Percentiles rank a stretch among this genome's conserved stretches.
phyloP scores from a whole-genome alignment of 257 asterid genomes.

The Asclepias syriaca region DNA sequence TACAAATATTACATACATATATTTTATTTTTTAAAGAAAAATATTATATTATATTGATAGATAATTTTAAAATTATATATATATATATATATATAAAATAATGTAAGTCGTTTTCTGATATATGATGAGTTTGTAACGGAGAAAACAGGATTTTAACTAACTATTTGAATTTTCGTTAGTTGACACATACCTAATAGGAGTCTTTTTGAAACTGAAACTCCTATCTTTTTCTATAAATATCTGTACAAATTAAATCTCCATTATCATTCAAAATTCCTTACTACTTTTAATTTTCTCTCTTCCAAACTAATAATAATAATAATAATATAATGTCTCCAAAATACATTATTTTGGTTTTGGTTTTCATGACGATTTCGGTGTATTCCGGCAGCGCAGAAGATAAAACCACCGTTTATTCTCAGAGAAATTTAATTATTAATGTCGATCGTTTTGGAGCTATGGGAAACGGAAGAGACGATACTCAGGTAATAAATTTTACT shows the following conservation, averaged over 20 bases:
- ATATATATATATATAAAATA: no score
- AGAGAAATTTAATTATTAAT: conserved; percentile 16
- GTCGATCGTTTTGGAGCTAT: conserved; percentile 72
- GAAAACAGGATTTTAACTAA: conserved; percentile 1
- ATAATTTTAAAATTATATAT: no score
- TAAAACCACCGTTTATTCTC: not conserved
- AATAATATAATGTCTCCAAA: conserved; percentile 25
- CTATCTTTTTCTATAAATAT: not conserved
- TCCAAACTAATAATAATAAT: not conserved
- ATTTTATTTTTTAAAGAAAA: no score
- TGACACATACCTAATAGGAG: conserved; percentile 19
- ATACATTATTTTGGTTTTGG: conserved; percentile 11
- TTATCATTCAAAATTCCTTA: not conserved
- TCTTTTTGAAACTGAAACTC: not conserved
- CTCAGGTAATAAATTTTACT: conserved; percentile 31
- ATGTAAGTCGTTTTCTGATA: not conserved
- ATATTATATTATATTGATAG: no score
- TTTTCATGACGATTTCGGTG: conserved; percentile 27
- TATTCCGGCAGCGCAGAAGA: conserved; percentile 23
- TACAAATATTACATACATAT: no score
- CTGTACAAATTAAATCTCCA: not conserved
- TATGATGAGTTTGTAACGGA: conserved; percentile 9
- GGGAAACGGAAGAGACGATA: conserved; percentile 62
- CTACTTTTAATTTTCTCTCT: not conserved
- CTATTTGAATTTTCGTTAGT: conserved; percentile 10